Conservation (phyloP, 176 grass and related monocot species). For the Metroxylon sagu region DNA sequence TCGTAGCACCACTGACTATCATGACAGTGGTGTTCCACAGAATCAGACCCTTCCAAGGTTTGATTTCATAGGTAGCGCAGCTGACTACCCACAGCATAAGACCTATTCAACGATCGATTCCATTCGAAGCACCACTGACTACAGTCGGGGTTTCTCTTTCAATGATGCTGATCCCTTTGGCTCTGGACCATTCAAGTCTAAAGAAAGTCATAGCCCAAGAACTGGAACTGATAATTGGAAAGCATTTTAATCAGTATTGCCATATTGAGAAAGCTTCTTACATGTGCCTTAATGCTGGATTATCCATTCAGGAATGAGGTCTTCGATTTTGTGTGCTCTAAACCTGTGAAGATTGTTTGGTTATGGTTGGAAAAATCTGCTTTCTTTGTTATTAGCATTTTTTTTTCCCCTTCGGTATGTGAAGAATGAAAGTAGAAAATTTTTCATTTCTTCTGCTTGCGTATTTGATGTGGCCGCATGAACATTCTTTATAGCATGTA, state of each 20-base stretch:
- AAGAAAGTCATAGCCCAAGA: slow-evolving; percentile 48
- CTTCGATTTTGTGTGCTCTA: too few relatives aligned
- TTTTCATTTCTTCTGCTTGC: too few relatives aligned
- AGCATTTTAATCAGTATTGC: slow-evolving; percentile 45
- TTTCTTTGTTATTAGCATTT: too few relatives aligned
- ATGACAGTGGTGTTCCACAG: neutral
- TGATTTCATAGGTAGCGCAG: slow-evolving; percentile 69
- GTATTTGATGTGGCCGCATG: too few relatives aligned
- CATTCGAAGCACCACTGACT: slow-evolving; percentile 26
- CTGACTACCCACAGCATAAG: neutral
- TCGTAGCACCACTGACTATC: slow-evolving; percentile 1
- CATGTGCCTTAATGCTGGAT: too few relatives aligned
- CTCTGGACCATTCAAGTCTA: slow-evolving; percentile 49
- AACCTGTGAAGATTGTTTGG: too few relatives aligned
- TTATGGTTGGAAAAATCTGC: too few relatives aligned
- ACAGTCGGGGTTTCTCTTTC: slow-evolving; percentile 38
- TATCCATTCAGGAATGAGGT: too few relatives aligned
- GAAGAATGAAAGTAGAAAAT: too few relatives aligned
- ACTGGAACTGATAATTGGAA: slow-evolving; percentile 75
- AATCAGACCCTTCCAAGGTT: slow-evolving; percentile 34
- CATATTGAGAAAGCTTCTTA: too few relatives aligned
- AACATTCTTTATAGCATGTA: too few relatives aligned
- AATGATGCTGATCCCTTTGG: slow-evolving; percentile 68
- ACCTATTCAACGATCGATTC: slow-evolving; percentile 27
- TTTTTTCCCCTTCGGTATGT: too few relatives aligned